phyloP scores from a whole-genome alignment of 371 early-diverging fungal species.

The Mortierella sp. region DNA sequence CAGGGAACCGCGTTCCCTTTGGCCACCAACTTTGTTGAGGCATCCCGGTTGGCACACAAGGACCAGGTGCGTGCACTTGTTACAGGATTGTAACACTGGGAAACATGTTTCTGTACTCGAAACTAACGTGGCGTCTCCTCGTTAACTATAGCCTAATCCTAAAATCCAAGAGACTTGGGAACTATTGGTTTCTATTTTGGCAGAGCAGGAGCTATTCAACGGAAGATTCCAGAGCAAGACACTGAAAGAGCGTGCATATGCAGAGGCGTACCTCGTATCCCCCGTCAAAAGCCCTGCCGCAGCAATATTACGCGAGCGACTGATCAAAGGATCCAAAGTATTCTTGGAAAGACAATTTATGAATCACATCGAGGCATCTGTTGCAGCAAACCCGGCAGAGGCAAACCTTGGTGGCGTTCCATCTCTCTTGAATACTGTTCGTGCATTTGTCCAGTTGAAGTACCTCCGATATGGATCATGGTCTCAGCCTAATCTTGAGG shows the following conservation, averaged over 20 bases:
- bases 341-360: conserved; percentile 59
- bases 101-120: not conserved
- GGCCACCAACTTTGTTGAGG: conserved; percentile 55
- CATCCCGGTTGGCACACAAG: conserved; percentile 50
- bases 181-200: conserved; percentile 61
- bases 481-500: conserved; percentile 67
- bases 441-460: conserved; percentile 75
- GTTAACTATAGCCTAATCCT: conserved; percentile 29
- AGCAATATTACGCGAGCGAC: conserved; percentile 33
- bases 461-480: conserved; percentile 65
- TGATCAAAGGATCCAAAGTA: conserved; percentile 48
- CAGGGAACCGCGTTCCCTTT: conserved; percentile 39
- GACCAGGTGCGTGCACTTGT: conserved; percentile 45
- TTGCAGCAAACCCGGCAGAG: conserved; percentile 70
- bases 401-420: conserved; percentile 82
- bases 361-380: conserved; percentile 68
- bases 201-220: conserved; percentile 56
- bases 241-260: conserved; percentile 59
- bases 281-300: conserved; percentile 42
- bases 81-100: no score
- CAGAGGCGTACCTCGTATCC: conserved; percentile 52
- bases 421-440: conserved; percentile 70
- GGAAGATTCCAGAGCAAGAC: conserved; percentile 56
- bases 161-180: conserved; percentile 66
- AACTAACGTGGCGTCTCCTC: not conserved